A percentile compares a stretch with the other conserved stretches of the same genome.
Conservation (phyloP, 257 asterid species). For the Petunia axillaris region DNA sequence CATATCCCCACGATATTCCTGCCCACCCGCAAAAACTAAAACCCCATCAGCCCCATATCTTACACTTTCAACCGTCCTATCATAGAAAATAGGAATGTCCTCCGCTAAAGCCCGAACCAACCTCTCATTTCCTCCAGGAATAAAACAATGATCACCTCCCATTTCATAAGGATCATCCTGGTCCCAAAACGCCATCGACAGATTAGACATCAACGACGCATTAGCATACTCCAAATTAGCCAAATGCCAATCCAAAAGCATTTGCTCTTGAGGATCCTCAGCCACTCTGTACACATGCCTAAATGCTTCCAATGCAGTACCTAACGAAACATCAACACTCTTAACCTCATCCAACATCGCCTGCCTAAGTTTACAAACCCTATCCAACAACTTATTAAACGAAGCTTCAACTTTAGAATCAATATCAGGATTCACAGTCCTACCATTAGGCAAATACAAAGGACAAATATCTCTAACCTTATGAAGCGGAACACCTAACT, state of each 20-base stretch:
- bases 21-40: constrained; percentile 74
- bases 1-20: constrained; percentile 77
- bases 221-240: constrained; percentile 97
- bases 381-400: constrained; percentile 87
- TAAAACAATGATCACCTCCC: constrained; percentile 99
- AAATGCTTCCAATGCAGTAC: constrained; percentile 87
- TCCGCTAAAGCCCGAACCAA: constrained; percentile 77
- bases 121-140: constrained; percentile 98
- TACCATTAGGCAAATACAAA: constrained; percentile 83
- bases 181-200: constrained; percentile 98
- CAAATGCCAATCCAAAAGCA: constrained; percentile 98
- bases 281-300: constrained; percentile 83
- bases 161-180: constrained; percentile 97
- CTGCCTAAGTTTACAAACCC: constrained; percentile 97
- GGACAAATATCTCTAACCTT: constrained; percentile 99
- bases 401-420: constrained; percentile 87
- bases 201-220: constrained; percentile 88
- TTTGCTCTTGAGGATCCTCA: constrained; percentile 84
- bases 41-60: constrained; percentile 86
- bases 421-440: constrained; percentile 75
- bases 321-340: constrained; percentile 77
- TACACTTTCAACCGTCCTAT: constrained; percentile 60
- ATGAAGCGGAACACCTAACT: constrained; percentile 81
- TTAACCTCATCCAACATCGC: constrained; percentile 84
- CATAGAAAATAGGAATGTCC: constrained; percentile 83